These are phyloP conservation scores for Mycena sanguinolenta DNA, from an alignment of 768 basidiomycete genomes.

Conservation along the genomic window DNA sequence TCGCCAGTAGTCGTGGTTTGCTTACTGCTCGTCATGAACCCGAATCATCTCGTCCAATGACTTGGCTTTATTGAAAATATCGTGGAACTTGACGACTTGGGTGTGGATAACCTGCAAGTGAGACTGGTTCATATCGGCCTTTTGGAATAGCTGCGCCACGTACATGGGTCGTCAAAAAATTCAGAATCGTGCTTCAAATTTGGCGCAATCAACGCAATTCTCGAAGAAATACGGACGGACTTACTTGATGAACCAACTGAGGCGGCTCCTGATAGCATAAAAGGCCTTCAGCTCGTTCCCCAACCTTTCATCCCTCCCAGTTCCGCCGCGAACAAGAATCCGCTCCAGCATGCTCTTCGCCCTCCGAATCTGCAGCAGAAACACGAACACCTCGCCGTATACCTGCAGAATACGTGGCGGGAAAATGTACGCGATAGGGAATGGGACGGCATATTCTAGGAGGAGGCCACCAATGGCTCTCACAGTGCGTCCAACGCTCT, in stretches of 20 bases:
- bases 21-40: slow-evolving; percentile 79
- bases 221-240: slow-evolving; percentile 43
- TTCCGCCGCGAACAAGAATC: slow-evolving; percentile 72
- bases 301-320: slow-evolving; percentile 46
- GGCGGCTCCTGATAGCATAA: slow-evolving; percentile 80
- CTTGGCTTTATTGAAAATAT: slow-evolving; percentile 61
- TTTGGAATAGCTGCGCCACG: slow-evolving; percentile 33
- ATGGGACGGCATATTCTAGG: slow-evolving; percentile 86
- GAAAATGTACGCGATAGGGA: slow-evolving; percentile 86
- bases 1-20: slow-evolving; percentile 19
- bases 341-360: slow-evolving; percentile 80
- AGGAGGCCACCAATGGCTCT: slow-evolving; percentile 74
- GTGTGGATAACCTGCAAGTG: slow-evolving; percentile 74
- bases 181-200: slow-evolving; percentile 66
- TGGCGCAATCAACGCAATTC: slow-evolving; percentile 16
- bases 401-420: slow-evolving; percentile 65
- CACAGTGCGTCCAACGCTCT: slow-evolving; percentile 65
- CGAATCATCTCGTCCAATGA: slow-evolving; percentile 85
- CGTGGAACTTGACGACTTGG: slow-evolving; percentile 72
- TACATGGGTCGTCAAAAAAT: slow-evolving; percentile 83
- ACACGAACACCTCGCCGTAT: slow-evolving; percentile 78
- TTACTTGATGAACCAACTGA: slow-evolving; percentile 91
- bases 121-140: background rate
- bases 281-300: slow-evolving; percentile 73
- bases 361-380: slow-evolving; percentile 79